Percentiles rank a stretch among this genome's conserved stretches.
phyloP scores from a whole-genome alignment of 2,329 filamentous ascomycete genomes.

The Ophiostoma sp. region DNA sequence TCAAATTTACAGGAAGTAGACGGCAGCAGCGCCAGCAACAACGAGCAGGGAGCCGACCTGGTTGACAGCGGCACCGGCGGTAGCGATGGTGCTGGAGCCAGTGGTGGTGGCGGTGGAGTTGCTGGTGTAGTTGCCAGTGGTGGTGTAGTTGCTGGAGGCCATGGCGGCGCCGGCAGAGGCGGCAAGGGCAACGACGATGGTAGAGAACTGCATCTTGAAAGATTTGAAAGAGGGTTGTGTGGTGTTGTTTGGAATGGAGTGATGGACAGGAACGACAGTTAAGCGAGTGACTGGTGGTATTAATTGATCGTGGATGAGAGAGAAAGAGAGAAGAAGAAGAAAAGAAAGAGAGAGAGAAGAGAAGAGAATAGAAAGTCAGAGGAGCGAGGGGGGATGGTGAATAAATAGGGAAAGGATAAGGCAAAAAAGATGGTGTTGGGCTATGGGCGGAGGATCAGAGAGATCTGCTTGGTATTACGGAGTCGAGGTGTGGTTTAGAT shows the following conservation, averaged over 20 bases:
- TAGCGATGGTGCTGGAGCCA: conserved; percentile 25
- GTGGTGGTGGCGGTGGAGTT: conserved; percentile 11
- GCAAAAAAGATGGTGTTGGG: background rate
- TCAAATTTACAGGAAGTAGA: conserved; percentile 39
- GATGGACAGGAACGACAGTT: background rate
- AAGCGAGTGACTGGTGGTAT: conserved; percentile 15
- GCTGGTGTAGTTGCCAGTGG: conserved; percentile 12
- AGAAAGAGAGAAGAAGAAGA: background rate
- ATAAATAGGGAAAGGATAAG: background rate
- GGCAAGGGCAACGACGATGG: conserved; percentile 19
- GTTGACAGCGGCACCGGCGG: conserved; percentile 32
- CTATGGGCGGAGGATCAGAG: background rate
- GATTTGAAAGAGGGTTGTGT: background rate
- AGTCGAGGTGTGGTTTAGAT: conserved; percentile 1
- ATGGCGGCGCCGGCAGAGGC: conserved; percentile 10
- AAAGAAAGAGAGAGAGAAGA: background rate
- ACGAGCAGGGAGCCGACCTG: conserved; percentile 36
- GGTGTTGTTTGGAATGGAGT: background rate
- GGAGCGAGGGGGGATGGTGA: background rate
- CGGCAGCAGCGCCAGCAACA: conserved; percentile 38
- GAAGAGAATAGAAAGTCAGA: background rate
- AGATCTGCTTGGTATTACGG: background rate
- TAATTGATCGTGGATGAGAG: conserved; percentile 9
- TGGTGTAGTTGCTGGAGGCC: background rate
- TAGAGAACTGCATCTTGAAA: conserved; percentile 23